Conservation (phyloP, 2,329 filamentous ascomycete species). For the Leptographium procerum region DNA sequence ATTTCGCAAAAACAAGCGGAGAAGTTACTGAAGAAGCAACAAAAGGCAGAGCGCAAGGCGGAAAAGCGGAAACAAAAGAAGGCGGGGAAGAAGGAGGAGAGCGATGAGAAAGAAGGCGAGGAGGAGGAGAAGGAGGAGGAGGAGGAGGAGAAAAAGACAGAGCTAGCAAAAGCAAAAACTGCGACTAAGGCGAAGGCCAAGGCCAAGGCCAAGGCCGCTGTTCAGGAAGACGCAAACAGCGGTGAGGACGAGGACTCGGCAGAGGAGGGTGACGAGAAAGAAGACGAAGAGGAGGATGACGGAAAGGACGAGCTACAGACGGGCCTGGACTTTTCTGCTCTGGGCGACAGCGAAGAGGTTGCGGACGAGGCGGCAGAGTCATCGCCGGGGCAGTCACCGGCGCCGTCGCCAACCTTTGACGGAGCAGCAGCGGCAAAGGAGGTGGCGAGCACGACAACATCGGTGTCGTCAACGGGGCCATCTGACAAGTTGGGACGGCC, state of each 20-base stretch:
- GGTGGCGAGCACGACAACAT: constrained; percentile 44
- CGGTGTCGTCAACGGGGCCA: constrained; percentile 53
- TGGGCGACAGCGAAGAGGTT: constrained; percentile 33
- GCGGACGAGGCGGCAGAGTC: constrained; percentile 5
- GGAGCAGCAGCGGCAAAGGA: constrained; percentile 26
- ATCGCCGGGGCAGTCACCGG: constrained; percentile 18
- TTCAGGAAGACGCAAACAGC: constrained; percentile 9
- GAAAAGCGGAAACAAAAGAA: constrained; percentile 29
- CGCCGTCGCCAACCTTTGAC: constrained; percentile 53
- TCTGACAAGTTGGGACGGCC: constrained; percentile 44
- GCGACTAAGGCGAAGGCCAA: background rate
- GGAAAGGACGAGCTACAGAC: constrained; percentile 44
- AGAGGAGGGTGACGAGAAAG: too few species aligned
- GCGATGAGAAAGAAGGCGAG: constrained; percentile 33
- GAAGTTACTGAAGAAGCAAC: constrained; percentile 36
- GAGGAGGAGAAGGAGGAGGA: constrained; percentile 22
- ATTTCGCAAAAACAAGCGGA: constrained; percentile 38
- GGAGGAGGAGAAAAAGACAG: constrained; percentile 13
- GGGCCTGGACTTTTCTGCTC: constrained; percentile 33
- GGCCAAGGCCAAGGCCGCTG: constrained; percentile 2
- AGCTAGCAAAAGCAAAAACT: constrained; percentile 11
- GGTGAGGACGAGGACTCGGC: constrained; percentile 25
- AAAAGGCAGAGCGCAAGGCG: constrained; percentile 38
- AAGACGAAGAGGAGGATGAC: constrained; percentile 33
- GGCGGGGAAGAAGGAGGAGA: constrained; percentile 24